Conservation (phyloP, 1,139 yeast species). For the Saccharomyces hybrid region DNA sequence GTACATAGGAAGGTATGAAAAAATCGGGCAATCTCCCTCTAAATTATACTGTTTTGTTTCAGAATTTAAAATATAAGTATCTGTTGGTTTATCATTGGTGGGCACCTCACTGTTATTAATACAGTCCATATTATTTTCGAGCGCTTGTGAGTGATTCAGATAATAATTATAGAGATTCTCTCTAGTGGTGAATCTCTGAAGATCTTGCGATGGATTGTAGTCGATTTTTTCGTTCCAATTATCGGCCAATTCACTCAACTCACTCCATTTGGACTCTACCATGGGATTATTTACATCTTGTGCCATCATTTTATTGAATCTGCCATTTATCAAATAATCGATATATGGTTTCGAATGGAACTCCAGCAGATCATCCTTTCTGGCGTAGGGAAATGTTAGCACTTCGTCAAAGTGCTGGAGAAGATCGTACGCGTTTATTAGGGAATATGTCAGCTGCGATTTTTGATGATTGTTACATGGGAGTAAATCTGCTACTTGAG, state of each 20-base stretch:
- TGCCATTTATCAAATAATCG: constrained; percentile 13
- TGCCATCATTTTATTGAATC: constrained; percentile 8
- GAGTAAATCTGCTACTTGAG: constrained; percentile 28
- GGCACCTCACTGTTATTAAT: background rate
- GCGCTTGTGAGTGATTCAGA: background rate
- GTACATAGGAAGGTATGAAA: constrained; percentile 48
- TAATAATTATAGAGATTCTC: background rate
- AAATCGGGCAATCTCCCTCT: constrained; percentile 57
- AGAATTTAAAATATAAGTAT: background rate
- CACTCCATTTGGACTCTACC: constrained; percentile 10
- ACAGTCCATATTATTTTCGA: background rate
- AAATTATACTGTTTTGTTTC: constrained; percentile 36
- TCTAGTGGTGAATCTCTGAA: background rate
- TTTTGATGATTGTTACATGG: constrained; percentile 26
- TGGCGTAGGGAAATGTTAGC: constrained; percentile 13
- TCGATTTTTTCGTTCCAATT: constrained; percentile 7
- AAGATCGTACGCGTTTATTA: constrained; percentile 21
- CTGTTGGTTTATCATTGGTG: background rate
- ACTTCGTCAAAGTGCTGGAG: constrained; percentile 23
- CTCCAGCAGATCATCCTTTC: constrained; percentile 13
- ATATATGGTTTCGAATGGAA: constrained; percentile 25
- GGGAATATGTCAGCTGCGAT: constrained; percentile 22
- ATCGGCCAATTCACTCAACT: constrained; percentile 11
- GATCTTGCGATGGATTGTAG: background rate
- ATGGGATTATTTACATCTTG: constrained; percentile 5